Conservation (phyloP, 768 basidiomycete species). For the Gyrodon lividus region DNA sequence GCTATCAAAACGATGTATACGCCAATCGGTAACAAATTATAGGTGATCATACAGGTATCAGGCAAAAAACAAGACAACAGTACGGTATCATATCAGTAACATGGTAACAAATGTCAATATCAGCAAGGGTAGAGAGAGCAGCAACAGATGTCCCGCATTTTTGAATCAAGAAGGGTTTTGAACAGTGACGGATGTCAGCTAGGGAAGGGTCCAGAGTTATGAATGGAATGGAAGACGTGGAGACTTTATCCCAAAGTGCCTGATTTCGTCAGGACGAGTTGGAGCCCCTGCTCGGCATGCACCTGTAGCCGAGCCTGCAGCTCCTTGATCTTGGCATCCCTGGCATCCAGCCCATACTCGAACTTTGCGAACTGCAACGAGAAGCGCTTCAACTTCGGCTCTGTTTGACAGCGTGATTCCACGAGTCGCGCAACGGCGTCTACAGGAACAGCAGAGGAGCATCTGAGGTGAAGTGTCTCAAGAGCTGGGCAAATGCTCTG, state of each 20-base stretch:
- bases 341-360: constrained; percentile 28
- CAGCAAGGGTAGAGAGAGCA: too few species aligned
- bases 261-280: constrained; percentile 25
- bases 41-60: too few species aligned
- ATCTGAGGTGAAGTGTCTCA: constrained; percentile 23
- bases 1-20: not conserved
- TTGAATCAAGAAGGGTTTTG: not conserved
- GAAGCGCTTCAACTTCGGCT: constrained; percentile 16
- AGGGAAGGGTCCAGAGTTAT: too few species aligned
- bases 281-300: constrained; percentile 23
- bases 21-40: too few species aligned
- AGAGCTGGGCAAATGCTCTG: constrained; percentile 22
- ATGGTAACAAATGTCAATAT: too few species aligned
- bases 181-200: too few species aligned
- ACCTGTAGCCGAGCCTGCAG: constrained; percentile 9
- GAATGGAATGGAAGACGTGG: not conserved
- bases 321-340: constrained; percentile 28
- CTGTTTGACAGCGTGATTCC: constrained; percentile 20
- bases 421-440: constrained; percentile 25
- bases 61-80: too few species aligned
- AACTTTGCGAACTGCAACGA: constrained; percentile 27
- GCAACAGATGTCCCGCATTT: not conserved
- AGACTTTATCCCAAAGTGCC: constrained; percentile 9
- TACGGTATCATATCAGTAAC: too few species aligned
- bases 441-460: constrained; percentile 23